A percentile compares a stretch with the other conserved stretches of the same genome.
These are phyloP conservation scores for Graphilbum fragrans DNA, from an alignment of 2,329 filamentous ascomycete species.

Conservation along the genomic window DNA sequence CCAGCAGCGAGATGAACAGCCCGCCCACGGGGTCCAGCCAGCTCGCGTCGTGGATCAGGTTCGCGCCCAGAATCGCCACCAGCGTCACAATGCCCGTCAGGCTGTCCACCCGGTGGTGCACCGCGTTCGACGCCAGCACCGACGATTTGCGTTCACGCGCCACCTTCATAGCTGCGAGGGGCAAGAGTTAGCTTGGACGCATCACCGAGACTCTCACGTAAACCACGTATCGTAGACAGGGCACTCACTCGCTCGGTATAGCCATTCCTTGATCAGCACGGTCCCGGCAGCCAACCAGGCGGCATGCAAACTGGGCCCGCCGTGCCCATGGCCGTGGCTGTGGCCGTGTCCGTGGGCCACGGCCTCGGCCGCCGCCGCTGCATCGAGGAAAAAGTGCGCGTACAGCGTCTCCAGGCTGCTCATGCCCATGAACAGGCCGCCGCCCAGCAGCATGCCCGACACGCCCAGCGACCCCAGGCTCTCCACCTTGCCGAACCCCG, in stretches of 20 bases:
- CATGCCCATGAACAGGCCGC: conserved; percentile 85
- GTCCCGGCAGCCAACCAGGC: conserved; percentile 89
- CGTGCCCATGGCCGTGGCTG: conserved; percentile 54
- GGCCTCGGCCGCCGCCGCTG: conserved; percentile 37
- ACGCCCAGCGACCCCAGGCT: conserved; percentile 88
- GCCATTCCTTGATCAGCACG: conserved; percentile 88
- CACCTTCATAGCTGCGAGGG: conserved; percentile 71
- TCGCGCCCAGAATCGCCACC: conserved; percentile 77
- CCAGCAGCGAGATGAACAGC: conserved; percentile 83
- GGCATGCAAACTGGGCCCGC: conserved; percentile 75
- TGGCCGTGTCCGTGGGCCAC: conserved; percentile 46
- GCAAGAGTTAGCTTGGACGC: background rate
- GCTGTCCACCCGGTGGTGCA: conserved; percentile 94
- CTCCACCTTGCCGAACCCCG: conserved; percentile 96
- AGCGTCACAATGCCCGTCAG: conserved; percentile 90
- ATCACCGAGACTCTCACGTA: background rate
- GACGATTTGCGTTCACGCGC: conserved; percentile 89
- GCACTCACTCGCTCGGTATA: conserved; percentile 84
- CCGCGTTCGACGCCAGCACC: conserved; percentile 87
- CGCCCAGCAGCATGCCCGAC: conserved; percentile 77
- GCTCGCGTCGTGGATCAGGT: conserved; percentile 70
- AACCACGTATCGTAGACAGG: background rate
- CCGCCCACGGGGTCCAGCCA: conserved; percentile 95
- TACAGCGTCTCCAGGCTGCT: conserved; percentile 60
- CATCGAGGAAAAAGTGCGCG: conserved; percentile 59